A percentile compares a stretch with the other conserved stretches of the same genome.
Evolutionary conservation across 805 yeast genomes (phyloP).

Genomic region (Candida ficus): DNA sequence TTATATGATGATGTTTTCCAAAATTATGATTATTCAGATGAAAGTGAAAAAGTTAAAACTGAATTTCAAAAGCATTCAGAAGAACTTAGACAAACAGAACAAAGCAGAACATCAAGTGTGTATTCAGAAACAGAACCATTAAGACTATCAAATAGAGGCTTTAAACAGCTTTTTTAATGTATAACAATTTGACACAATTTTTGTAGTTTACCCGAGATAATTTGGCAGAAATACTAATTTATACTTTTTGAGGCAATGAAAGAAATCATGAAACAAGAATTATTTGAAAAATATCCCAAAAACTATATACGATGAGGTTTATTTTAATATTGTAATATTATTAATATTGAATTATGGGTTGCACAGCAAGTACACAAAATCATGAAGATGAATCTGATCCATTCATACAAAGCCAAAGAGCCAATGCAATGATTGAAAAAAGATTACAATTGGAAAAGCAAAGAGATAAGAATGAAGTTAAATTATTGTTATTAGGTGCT

Average conservation of each 20-base stretch:
- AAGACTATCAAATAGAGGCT: conserved; percentile 4
- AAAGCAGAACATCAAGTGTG: not conserved
- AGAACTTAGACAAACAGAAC: no score
- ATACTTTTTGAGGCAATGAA: conserved; percentile 11
- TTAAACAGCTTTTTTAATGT: conserved; percentile 6
- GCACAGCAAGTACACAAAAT: conserved; percentile 48
- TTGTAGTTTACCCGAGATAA: not conserved
- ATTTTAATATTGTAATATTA: not conserved
- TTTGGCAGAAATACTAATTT: not conserved
- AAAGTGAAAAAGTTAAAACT: conserved; percentile 4
- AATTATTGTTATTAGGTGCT: conserved; percentile 79
- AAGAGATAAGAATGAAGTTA: conserved; percentile 54
- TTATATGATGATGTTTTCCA: conserved; percentile 20
- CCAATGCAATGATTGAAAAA: conserved; percentile 63
- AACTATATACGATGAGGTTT: not conserved
- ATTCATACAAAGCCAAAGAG: conserved; percentile 45
- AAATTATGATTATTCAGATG: conserved; percentile 19
- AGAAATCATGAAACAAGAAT: conserved; percentile 4
- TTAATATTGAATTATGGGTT: conserved; percentile 57
- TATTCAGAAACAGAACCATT: conserved; percentile 2
- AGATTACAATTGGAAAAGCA: conserved; percentile 47
- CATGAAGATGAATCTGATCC: conserved; percentile 43
- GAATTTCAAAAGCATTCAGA: no score
- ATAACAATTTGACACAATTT: conserved; percentile 1
- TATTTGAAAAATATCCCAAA: no score